Conservation (phyloP, 768 basidiomycete species). For the Chalciporus piperatus region DNA sequence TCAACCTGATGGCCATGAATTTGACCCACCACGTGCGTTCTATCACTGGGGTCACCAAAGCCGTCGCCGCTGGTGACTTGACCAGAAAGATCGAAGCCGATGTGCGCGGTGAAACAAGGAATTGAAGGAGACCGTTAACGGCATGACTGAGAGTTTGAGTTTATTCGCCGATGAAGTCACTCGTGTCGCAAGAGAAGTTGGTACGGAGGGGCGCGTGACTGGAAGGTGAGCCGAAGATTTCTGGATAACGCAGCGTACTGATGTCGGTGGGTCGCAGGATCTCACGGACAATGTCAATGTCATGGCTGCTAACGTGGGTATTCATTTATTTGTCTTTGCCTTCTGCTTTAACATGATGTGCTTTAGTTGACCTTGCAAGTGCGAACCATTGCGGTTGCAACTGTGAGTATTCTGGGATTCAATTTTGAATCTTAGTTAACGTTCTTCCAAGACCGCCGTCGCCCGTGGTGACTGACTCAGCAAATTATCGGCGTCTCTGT, state of each 20-base stretch:
- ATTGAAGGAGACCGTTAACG: constrained; percentile 90
- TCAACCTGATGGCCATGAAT: constrained; percentile 89
- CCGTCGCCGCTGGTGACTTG: constrained; percentile 90
- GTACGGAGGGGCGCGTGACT: constrained; percentile 95
- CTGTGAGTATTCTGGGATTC: constrained; percentile 46
- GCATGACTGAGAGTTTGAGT: constrained; percentile 87
- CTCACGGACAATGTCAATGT: constrained; percentile 95
- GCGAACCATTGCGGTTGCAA: constrained; percentile 88
- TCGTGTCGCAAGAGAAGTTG: constrained; percentile 93
- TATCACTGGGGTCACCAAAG: constrained; percentile 89
- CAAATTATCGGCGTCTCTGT: constrained; percentile 93
- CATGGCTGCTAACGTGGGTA: constrained; percentile 86
- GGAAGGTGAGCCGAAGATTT: constrained; percentile 56
- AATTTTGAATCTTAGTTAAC: not conserved
- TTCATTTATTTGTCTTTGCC: not conserved
- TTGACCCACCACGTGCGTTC: constrained; percentile 89
- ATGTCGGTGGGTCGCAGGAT: constrained; percentile 46
- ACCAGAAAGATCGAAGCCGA: constrained; percentile 92
- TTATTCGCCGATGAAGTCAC: constrained; percentile 83
- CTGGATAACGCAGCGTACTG: not conserved
- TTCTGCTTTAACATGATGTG: not conserved
- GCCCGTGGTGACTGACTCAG: constrained; percentile 90
- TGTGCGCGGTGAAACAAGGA: constrained; percentile 87
- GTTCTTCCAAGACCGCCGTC: constrained; percentile 67
- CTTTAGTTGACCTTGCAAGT: constrained; percentile 86